Evolutionary conservation across 257 asterid genomes (phyloP).

Genomic region (Perilla frutescens): DNA sequence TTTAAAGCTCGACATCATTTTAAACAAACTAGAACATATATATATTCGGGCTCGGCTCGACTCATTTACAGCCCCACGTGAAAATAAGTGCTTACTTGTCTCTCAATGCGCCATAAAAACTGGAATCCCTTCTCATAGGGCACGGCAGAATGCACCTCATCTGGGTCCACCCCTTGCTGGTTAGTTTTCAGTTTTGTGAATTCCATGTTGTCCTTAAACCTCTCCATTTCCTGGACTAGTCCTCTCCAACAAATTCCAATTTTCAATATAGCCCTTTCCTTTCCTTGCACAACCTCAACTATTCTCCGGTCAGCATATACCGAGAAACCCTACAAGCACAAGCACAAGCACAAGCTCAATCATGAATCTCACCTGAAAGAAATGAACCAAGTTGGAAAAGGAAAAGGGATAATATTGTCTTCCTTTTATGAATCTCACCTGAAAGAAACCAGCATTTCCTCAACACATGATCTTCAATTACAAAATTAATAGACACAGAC

Average conservation of each 20-base stretch:
- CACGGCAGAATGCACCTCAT: conserved; percentile 74
- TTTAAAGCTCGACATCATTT: no score
- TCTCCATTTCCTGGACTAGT: conserved; percentile 71
- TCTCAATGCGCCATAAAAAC: conserved; percentile 90
- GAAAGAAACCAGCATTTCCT: conserved; percentile 10
- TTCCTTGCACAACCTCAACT: conserved; percentile 95
- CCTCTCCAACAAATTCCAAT: conserved; percentile 91
- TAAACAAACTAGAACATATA: no score
- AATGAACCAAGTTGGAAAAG: background rate
- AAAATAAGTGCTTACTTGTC: conserved; percentile 60
- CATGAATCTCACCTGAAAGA: no score
- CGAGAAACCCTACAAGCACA: conserved; percentile 78
- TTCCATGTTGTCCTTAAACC: conserved; percentile 87
- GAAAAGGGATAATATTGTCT: background rate
- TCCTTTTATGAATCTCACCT: background rate
- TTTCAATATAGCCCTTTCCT: conserved; percentile 71
- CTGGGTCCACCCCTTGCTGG: conserved; percentile 93
- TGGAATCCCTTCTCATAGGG: conserved; percentile 99
- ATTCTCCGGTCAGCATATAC: conserved; percentile 92
- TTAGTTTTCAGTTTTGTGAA: conserved; percentile 87
- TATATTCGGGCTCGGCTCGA: no score
- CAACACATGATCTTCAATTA: background rate
- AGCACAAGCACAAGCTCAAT: conserved; percentile 23
- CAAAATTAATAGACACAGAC: background rate
- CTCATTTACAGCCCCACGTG: no score